Base-by-base conservation (phyloP, 495 filamentous ascomycete species). In the Hyaloscypha variabilis region DNA sequence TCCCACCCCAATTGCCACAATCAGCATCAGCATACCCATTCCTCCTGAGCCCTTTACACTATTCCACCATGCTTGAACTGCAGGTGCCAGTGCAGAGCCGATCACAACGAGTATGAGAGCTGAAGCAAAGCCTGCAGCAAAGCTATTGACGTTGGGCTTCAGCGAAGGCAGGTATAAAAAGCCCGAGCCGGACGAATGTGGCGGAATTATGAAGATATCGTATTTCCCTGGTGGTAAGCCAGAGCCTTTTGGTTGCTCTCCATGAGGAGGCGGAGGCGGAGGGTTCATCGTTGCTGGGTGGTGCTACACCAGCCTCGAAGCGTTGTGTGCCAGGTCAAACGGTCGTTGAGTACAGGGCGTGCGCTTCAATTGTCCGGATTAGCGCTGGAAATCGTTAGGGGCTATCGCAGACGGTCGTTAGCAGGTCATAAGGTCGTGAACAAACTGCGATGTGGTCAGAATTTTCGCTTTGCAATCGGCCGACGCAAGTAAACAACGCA, bases 121-220 rank as follows among this genome's bases (percentile, higher is more conserved):
- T 65, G 83, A 87, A 36, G 85, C 87, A 52, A 91, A 90, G 21
- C 95, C 95, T 6, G 92, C 92, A 31, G 91, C 80, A 77, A 97
- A 99, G 75, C 92, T 96, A 77, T 97, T 97, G 68, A 88, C 81
- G 70, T 96, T 87, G 28, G 91, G 88, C 71, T 90, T 84, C 30
- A 99, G 75, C 0, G 92, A 97, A 0, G 95, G 95, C 25, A 99
- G 86, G 76, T 99, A 99, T 11, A 99, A 79, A 74, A 99, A 97
- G 13, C 95, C 95, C 0, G 87, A 84, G 64, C 95, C 95, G 14
- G 94, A 84, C 10, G 93, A 93, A 72, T 97, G 92, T n/a, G 91
- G 91, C 3, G 95, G 94, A 63, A 99, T 93, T 69, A 99, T 89
- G 78, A 97, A 97, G 77, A 97, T 96, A 77, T 98, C 94, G 79